Evolutionary conservation across 2,329 filamentous ascomycete genomes (phyloP).

Genomic region (Diaporthe citriasiana): DNA sequence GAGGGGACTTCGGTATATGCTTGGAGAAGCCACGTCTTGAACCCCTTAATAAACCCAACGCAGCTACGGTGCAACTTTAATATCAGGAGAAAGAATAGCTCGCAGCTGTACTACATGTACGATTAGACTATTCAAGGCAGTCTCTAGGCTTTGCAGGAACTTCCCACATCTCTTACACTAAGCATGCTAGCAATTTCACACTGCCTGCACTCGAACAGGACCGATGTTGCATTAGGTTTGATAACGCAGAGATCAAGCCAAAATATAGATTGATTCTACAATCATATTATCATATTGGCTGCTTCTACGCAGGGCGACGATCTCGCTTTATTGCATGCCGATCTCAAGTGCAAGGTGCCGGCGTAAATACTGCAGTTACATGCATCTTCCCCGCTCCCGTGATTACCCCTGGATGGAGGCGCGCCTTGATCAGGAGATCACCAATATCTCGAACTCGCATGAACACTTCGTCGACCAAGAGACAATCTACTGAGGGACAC

Average conservation of each 20-base stretch:
- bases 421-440: not conserved
- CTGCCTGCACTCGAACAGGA: not conserved
- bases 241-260: not conserved
- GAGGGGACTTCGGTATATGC: not conserved
- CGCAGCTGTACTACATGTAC: not conserved
- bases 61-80: not conserved
- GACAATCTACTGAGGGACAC: not conserved
- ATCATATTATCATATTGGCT: not conserved
- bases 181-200: no score
- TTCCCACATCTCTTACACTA: not conserved
- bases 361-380: constrained; percentile 13
- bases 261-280: no score
- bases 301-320: not conserved
- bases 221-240: not conserved
- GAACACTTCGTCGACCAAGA: not conserved
- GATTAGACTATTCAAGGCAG: no score
- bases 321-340: constrained; percentile 21
- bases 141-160: not conserved
- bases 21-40: not conserved
- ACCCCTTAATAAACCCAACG: constrained; percentile 19
- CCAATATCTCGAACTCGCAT: not conserved
- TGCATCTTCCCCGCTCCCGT: constrained; percentile 25
- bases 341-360: not conserved
- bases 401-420: constrained; percentile 7
- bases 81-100: not conserved